A percentile compares a stretch with the other conserved stretches of the same genome.
Evolutionary conservation across 192 early-diverging fungal genomes (phyloP).

Genomic region (Spizellomyces sp.): DNA sequence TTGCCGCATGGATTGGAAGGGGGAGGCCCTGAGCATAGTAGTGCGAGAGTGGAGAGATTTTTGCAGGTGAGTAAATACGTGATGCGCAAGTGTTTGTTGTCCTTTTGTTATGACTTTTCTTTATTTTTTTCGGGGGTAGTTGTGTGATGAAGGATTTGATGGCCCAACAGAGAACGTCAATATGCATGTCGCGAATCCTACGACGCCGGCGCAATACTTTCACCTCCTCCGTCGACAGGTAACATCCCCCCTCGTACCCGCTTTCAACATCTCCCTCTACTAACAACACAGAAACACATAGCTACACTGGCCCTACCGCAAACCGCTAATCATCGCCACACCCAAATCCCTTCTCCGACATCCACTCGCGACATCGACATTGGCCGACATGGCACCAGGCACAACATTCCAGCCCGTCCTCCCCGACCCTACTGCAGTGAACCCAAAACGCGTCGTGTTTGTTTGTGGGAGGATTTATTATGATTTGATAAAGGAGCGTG

Average conservation of each 20-base stretch:
- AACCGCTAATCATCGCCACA: conserved; percentile 85
- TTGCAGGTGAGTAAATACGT: conserved; percentile 54
- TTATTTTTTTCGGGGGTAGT: conserved; percentile 34
- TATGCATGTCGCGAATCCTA: conserved; percentile 92
- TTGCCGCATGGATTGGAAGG: conserved; percentile 96
- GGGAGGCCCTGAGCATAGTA: conserved; percentile 93
- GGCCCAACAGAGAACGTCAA: conserved; percentile 74
- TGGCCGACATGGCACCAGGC: conserved; percentile 83
- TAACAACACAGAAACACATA: background rate
- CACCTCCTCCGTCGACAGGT: conserved; percentile 88
- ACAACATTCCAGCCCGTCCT: conserved; percentile 86
- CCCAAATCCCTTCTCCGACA: conserved; percentile 57
- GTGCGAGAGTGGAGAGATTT: conserved; percentile 90
- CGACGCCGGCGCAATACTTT: conserved; percentile 92
- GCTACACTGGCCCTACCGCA: conserved; percentile 66
- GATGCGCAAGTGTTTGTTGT: conserved; percentile 16
- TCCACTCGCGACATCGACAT: conserved; percentile 63
- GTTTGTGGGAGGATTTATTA: conserved; percentile 93
- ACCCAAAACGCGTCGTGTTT: conserved; percentile 74
- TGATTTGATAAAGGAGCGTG: conserved; percentile 83
- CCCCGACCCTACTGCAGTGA: conserved; percentile 53
- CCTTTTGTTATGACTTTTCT: conserved; percentile 2
- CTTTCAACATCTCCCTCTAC: background rate
- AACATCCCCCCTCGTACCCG: conserved; percentile 20
- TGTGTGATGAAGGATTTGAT: conserved; percentile 80